These are phyloP conservation scores for Ambrosia hybrid DNA, from an alignment of 140 eudicot genomes.

Conservation along the genomic window DNA sequence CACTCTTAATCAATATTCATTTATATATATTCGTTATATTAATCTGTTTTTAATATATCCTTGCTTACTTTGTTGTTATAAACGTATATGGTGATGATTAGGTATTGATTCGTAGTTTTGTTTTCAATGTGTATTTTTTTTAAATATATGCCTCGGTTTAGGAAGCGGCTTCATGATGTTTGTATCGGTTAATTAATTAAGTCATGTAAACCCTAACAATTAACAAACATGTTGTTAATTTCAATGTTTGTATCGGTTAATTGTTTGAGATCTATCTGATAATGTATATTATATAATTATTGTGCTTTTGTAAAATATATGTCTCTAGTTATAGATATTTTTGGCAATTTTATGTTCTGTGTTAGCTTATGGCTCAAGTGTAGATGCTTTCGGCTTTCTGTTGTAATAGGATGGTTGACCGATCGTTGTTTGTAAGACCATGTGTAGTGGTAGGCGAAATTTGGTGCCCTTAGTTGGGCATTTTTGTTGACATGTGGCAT, in stretches of 20 bases:
- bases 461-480: too few relatives aligned
- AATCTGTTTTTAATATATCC: constrained; percentile 3
- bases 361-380: neutral
- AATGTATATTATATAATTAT: neutral
- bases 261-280: constrained; percentile 5
- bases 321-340: neutral
- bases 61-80: constrained; percentile 9
- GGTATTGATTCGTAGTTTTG: constrained; percentile 2
- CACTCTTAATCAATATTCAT: constrained; percentile 1
- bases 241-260: too few relatives aligned
- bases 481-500: too few relatives aligned
- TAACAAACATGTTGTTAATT: neutral
- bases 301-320: neutral
- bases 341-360: constrained; percentile 2
- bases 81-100: constrained; percentile 9
- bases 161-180: constrained; percentile 4
- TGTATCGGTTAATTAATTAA: neutral
- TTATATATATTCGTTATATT: neutral
- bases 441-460: too few relatives aligned
- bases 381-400: constrained; percentile 14
- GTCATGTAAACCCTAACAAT: constrained; percentile 25
- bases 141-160: neutral
- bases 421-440: neutral
- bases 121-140: constrained; percentile 2
- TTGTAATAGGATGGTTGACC: constrained; percentile 3